Evolutionary conservation across 257 asterid species (phyloP).

Genomic region (Penstemon davidsonii): DNA sequence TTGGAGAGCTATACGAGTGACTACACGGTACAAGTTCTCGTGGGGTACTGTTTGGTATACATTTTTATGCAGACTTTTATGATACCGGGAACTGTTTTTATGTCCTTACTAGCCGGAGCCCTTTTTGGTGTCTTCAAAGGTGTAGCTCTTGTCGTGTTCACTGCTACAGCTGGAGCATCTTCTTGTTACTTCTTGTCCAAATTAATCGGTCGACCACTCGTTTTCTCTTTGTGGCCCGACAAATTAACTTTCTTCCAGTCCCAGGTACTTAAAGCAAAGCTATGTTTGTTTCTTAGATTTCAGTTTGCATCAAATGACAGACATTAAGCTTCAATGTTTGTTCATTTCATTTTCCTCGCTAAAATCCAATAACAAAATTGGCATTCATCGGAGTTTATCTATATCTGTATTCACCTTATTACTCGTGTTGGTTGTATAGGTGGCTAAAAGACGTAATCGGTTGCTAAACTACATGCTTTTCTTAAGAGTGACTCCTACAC

Average conservation of each 20-base stretch:
- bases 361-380: neutral
- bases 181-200: conserved; percentile 88
- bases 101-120: conserved; percentile 95
- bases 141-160: conserved; percentile 82
- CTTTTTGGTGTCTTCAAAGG: conserved; percentile 90
- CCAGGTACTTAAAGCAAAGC: conserved; percentile 49
- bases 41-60: conserved; percentile 88
- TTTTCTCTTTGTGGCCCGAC: conserved; percentile 95
- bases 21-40: conserved; percentile 84
- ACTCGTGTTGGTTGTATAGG: conserved; percentile 42
- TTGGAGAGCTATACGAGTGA: conserved; percentile 94
- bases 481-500: conserved; percentile 91
- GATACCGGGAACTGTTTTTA: conserved; percentile 96
- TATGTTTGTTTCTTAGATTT: too few species aligned
- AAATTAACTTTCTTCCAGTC: conserved; percentile 76
- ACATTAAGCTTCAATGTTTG: too few species aligned
- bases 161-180: conserved; percentile 96
- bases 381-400: conserved; percentile 5
- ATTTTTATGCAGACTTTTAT: conserved; percentile 97
- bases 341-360: too few species aligned
- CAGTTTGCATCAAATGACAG: too few species aligned
- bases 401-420: conserved; percentile 11
- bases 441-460: conserved; percentile 67
- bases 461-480: conserved; percentile 93
- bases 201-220: conserved; percentile 87